Base-by-base conservation (phyloP, 495 filamentous ascomycete genomes). In the Tetracladium setigerum region DNA sequence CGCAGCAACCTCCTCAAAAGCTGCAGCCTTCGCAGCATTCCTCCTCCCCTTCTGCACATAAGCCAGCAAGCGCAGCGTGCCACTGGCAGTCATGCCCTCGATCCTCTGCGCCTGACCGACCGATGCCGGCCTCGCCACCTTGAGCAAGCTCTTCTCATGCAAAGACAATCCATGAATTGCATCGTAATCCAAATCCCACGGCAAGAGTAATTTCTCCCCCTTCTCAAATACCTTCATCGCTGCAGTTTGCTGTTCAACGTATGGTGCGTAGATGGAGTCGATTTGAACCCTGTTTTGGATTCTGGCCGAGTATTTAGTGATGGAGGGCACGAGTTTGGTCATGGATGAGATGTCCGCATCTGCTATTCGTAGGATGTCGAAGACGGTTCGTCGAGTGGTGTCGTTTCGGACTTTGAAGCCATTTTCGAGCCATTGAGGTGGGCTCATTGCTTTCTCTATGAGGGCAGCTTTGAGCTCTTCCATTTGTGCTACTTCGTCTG, bases 51-150 rank as follows among this genome's bases (percentile, higher is more conserved):
- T 49, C 19, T 51, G 61, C 46, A 79, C 77, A 57, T 72, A 72
- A 32, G 59, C 62, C n/a, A 86, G 58, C 49, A 87, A 49, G 41
- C 68, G 62, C 44, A 86, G 52, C 24, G 74, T 72, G 0, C 78
- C 83, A 3, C 70, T 67, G 0, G 83, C 79, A 27, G 83, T 86
- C 7, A 82, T 64, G 1, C 92, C 91, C 63, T 98, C 92, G 41
- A 95, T 78, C 9, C 94, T 67, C 41, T 88, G 67, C 14, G 91
- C 90, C 80, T 95, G 90, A 2, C 88, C 94, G 18, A 98, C 66
- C 41, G 75, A 91, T 58, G 89, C 86, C 5, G 92, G 92, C 34
- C 79, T 64, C 9, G 87, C 79, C 17, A 68, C 67, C 30, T 76
- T 68, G n/a, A 98, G 73, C 6, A 82, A 73, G 10, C 71, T 65